Conservation (phyloP, 495 filamentous ascomycete genomes). For the Ramalina intermedia region DNA sequence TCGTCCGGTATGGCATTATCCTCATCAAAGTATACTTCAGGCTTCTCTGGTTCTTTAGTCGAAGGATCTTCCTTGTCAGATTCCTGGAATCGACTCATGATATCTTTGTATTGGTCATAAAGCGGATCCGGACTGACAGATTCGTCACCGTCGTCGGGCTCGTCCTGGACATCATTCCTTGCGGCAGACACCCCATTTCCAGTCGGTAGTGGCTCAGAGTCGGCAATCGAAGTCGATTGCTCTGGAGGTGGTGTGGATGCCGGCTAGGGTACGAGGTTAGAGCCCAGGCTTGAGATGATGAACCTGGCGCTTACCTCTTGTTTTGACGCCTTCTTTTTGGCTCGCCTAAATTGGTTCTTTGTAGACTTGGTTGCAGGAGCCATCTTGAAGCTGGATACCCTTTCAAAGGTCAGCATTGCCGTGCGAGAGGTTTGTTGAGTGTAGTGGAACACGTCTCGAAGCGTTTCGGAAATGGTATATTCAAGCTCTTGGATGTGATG, state of each 20-base stretch:
- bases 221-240: slow-evolving; percentile 7
- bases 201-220: slow-evolving; percentile 11
- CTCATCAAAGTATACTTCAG: slow-evolving; percentile 72
- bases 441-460: too few relatives aligned
- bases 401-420: too few relatives aligned
- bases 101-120: slow-evolving; percentile 66
- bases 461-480: too few relatives aligned
- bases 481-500: too few relatives aligned
- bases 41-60: slow-evolving; percentile 61
- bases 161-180: slow-evolving; percentile 18
- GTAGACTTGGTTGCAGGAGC: slow-evolving; percentile 43
- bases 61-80: slow-evolving; percentile 41
- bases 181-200: slow-evolving; percentile 8
- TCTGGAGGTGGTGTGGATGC: slow-evolving; percentile 18
- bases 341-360: slow-evolving; percentile 74
- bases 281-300: slow-evolving; percentile 11
- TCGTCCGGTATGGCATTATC: slow-evolving; percentile 85
- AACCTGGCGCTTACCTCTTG: slow-evolving; percentile 35
- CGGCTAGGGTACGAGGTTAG: slow-evolving; percentile 13
- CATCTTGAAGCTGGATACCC: slow-evolving; percentile 10
- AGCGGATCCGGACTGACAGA: slow-evolving; percentile 58
- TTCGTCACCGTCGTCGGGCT: slow-evolving; percentile 22
- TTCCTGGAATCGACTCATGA: slow-evolving; percentile 60
- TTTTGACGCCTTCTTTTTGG: slow-evolving; percentile 82
- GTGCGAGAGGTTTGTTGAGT: too few relatives aligned